A percentile compares a stretch with the other conserved stretches of the same genome.
phyloP scores from a whole-genome alignment of 805 yeast species.

The Cyberlindnera xishuangbannaensis region DNA sequence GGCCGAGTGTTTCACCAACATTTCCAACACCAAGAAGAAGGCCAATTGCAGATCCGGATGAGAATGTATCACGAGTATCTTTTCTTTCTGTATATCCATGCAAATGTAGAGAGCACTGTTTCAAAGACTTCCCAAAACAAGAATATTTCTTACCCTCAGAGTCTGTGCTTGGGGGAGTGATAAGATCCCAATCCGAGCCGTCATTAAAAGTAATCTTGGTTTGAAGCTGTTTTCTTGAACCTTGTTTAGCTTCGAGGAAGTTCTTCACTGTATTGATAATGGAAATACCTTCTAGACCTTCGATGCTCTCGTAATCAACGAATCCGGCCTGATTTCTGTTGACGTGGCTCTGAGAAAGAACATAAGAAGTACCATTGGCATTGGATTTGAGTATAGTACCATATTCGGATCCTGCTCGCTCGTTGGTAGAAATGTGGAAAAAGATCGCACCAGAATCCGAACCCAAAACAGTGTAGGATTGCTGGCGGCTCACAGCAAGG shows the following conservation, averaged over 20 bases:
- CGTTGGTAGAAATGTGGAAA: slow-evolving; percentile 72
- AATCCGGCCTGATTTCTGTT: slow-evolving; percentile 70
- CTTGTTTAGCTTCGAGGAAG: slow-evolving; percentile 36
- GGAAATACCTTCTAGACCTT: slow-evolving; percentile 80
- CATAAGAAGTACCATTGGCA: slow-evolving; percentile 86
- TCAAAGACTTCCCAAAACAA: slow-evolving; percentile 47
- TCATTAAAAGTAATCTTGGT: slow-evolving; percentile 82
- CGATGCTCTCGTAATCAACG: slow-evolving; percentile 84
- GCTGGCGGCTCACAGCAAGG: slow-evolving; percentile 53
- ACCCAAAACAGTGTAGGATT: slow-evolving; percentile 77
- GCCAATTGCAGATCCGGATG: slow-evolving; percentile 88
- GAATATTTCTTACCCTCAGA: slow-evolving; percentile 49
- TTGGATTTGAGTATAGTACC: slow-evolving; percentile 86
- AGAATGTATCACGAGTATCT: slow-evolving; percentile 78
- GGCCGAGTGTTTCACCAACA: slow-evolving; percentile 60
- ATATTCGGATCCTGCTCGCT: slow-evolving; percentile 45
- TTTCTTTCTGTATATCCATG: slow-evolving; percentile 88
- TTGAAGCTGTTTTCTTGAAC: slow-evolving; percentile 51
- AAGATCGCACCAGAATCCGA: slow-evolving; percentile 69
- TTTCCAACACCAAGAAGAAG: slow-evolving; percentile 89
- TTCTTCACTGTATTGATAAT: slow-evolving; percentile 66
- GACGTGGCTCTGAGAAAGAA: slow-evolving; percentile 60
- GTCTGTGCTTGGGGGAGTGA: slow-evolving; percentile 65
- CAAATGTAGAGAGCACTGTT: slow-evolving; percentile 71
- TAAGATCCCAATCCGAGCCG: slow-evolving; percentile 78